phyloP scores from a whole-genome alignment of 371 early-diverging fungal genomes.

The Catenaria anguillulae region DNA sequence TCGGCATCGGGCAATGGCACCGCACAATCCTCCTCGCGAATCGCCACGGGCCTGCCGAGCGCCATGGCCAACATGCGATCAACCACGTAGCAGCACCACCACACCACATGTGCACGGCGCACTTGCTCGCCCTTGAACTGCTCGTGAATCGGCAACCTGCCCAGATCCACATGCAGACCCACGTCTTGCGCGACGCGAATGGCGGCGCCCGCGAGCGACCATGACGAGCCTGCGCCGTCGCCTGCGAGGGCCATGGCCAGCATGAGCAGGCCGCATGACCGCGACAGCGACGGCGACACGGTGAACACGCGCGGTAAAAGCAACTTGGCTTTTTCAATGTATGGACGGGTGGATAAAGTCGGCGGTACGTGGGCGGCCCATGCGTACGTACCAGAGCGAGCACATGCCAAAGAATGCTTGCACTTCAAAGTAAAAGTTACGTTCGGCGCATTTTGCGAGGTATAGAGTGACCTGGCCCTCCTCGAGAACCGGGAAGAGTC shows the following conservation, averaged over 20 bases:
- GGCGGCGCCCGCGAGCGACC: not conserved
- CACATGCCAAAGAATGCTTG: not conserved
- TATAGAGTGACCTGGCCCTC: not conserved
- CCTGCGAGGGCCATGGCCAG: not conserved
- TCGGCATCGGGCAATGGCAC: not conserved
- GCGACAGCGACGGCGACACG: not conserved
- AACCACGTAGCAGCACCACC: slow-evolving; percentile 3
- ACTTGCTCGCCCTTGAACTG: not conserved
- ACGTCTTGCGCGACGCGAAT: not conserved
- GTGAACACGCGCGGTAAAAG: not conserved
- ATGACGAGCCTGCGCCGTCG: not conserved
- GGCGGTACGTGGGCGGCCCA: not conserved
- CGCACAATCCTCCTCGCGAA: not conserved
- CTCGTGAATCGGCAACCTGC: not conserved
- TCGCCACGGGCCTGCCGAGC: not conserved
- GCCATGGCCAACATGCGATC: not conserved
- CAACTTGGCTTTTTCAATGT: no score
- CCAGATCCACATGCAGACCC: not conserved
- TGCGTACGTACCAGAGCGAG: not conserved
- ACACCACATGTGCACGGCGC: not conserved
- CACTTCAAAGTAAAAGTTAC: not conserved
- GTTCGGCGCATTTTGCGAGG: not conserved
- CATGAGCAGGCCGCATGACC: not conserved
- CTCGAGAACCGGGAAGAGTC: not conserved
- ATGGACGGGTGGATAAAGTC: not conserved